These are phyloP conservation scores for Flaveria linearis DNA, from an alignment of 129 eudicot species.

Conservation along the genomic window DNA sequence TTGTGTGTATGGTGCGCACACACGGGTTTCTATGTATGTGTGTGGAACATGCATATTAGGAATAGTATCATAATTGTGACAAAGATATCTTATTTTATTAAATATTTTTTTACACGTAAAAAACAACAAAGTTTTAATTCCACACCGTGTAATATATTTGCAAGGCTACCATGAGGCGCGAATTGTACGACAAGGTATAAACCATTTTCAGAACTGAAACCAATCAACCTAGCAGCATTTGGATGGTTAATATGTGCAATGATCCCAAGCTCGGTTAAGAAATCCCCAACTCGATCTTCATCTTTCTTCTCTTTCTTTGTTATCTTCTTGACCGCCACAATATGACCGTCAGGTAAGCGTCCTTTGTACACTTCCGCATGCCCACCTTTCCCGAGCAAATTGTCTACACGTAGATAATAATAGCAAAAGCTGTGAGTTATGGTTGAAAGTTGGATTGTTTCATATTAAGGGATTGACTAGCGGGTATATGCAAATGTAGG, in stretches of 20 bases:
- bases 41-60: too few relatives aligned
- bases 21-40: too few relatives aligned
- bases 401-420: constrained; percentile 32
- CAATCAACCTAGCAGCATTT: constrained; percentile 67
- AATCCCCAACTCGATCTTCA: constrained; percentile 62
- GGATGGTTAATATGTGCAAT: constrained; percentile 89
- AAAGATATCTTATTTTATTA: too few relatives aligned
- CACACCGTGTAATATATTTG: constrained; percentile 56
- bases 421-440: neutral
- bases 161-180: constrained; percentile 68
- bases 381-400: constrained; percentile 77
- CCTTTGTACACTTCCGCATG: constrained; percentile 90
- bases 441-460: neutral
- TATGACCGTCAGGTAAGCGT: constrained; percentile 52
- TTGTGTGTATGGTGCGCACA: too few relatives aligned
- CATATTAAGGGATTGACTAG: constrained; percentile 8
- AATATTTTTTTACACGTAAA: too few relatives aligned
- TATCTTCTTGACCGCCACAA: constrained; percentile 72
- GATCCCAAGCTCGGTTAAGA: constrained; percentile 84
- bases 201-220: constrained; percentile 59
- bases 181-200: constrained; percentile 69
- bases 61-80: too few relatives aligned
- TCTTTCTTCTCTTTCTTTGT: constrained; percentile 52
- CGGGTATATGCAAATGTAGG: neutral
- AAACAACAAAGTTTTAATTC: neutral